Evolutionary conservation across 2,329 filamentous ascomycete species (phyloP), one percentile per base, ranked within the genome.

Genomic region (Aspergillus pseudoglaucus): DNA sequence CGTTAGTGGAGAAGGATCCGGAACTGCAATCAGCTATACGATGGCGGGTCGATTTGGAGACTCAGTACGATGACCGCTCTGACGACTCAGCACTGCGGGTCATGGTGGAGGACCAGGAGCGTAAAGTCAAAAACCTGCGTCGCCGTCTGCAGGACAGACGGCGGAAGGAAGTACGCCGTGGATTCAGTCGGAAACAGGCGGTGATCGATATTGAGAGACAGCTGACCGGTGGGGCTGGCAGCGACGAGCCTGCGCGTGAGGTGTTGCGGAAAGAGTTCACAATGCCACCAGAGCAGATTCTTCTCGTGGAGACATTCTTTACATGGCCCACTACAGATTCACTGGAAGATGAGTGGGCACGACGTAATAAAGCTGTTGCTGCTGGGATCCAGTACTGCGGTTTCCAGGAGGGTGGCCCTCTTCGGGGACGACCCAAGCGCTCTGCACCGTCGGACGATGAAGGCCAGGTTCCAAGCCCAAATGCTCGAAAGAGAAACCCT

Each of bases 251-350:
- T 27, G 27, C 33, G 7, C 25, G 30, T 2, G 41, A 56, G 44
- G 17, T 45, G 33, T 46, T 53, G 35, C 33, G 30, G 14, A 50
- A 50, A 22, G 49, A 60, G 47, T 49, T 53, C 46, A 17, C 37
- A 45, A 53, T 60, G 35, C 51, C 32, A 47, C 49, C 45, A 17
- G 35, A 51, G 43, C 51, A 55, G 51, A 56, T 60, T 39, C 40
- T 49, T 49, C 51, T 62, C n/a, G 33, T 62, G 25, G 45, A 56
- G 50, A 57, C 37, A 5, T 51, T 60, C 33, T 51, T 62, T 32
- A 57, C 50, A 33, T 56, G 47, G 48, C 53, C 53, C 18, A 56
- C 44, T 22, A 53, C 55, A 18, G 43, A 56, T 42, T 59, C 25
- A 42, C 44, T 59, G 47, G 53, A 62, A 49, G 53, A 55, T 8